Evolutionary conservation across 106 monocot species (phyloP), one percentile per base, ranked within the genome.

Genomic region (Vanilla planifolia): DNA sequence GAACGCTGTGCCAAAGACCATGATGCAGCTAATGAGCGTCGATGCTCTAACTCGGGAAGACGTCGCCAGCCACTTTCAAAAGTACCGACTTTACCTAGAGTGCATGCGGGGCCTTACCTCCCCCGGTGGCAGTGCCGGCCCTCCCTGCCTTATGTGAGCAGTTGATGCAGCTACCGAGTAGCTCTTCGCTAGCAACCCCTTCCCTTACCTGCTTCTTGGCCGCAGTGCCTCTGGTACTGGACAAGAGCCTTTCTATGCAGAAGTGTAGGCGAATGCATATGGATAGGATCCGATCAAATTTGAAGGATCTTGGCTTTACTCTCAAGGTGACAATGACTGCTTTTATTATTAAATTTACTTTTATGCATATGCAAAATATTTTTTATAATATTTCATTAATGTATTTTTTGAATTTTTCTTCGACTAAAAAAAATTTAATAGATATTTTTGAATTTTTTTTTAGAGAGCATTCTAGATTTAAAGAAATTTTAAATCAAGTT

Each of bases 11-110:
- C 79, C 79, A 9, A 79, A 79, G 69, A 74, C 73, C 21, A 79
- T 79, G 53, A 79, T 75, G 75, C 75, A 81, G 63, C 59, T 81
- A 20, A 81, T 81, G 81, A 72, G 68, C 72, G 76, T 81, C 16
- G 81, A 81, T 19, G 81, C 72, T 6, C 76, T 81, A 43, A 81
- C 81, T 13, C 48, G 81, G 14, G 81, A 81, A 42, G 76, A 81
- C 76, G 81, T 81, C 22, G 81, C 81, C 34, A 81, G 81, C 44
- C 81, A 81, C 36, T 72, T 81, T n/a, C 81, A 81, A 57, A 81
- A 81, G 68, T 81, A 81, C 64, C 67, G 81, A 3, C 72, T 81
- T 36, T 81, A 81, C 60, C 53, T 55, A 60, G 60, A 73, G 41
- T 59, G 73, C 16, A 64, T 59, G 66, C 71, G 43, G 67, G 44